Conservation (phyloP, 306 rosid genomes). For the Medicago arabica region DNA sequence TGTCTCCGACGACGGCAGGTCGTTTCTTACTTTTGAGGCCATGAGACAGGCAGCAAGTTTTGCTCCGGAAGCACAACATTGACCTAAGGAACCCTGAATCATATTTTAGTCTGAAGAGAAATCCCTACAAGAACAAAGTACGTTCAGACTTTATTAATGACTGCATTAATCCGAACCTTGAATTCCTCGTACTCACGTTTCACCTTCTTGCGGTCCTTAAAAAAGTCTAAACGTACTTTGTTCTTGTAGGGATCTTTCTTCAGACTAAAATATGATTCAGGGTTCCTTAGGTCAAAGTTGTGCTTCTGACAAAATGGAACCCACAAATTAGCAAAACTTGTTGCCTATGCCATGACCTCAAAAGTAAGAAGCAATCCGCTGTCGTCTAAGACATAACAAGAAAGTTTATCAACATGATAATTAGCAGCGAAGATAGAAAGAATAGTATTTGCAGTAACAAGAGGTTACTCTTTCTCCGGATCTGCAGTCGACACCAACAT, state of each 20-base stretch:
- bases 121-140: too few species aligned
- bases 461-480: conserved; percentile 69
- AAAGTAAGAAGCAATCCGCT: conserved; percentile 80
- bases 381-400: conserved; percentile 85
- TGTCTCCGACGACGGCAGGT: conserved; percentile 85
- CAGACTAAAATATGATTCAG: conserved; percentile 68
- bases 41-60: conserved; percentile 90
- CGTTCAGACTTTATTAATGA: conserved; percentile 50
- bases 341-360: conserved; percentile 88
- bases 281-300: conserved; percentile 77
- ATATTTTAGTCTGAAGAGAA: too few species aligned
- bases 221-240: conserved; percentile 68
- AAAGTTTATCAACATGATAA: conserved; percentile 78
- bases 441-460: conserved; percentile 82
- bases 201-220: too few species aligned
- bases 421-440: conserved; percentile 76
- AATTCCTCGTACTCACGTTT: too few species aligned
- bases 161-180: too few species aligned
- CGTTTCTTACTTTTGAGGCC: conserved; percentile 82
- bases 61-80: conserved; percentile 74
- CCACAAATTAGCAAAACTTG: too few species aligned
- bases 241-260: conserved; percentile 76
- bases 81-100: conserved; percentile 5
- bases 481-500: conserved; percentile 82
- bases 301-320: too few species aligned